phyloP scores from a whole-genome alignment of 129 eudicot genomes.

The Flaveria brownii region DNA sequence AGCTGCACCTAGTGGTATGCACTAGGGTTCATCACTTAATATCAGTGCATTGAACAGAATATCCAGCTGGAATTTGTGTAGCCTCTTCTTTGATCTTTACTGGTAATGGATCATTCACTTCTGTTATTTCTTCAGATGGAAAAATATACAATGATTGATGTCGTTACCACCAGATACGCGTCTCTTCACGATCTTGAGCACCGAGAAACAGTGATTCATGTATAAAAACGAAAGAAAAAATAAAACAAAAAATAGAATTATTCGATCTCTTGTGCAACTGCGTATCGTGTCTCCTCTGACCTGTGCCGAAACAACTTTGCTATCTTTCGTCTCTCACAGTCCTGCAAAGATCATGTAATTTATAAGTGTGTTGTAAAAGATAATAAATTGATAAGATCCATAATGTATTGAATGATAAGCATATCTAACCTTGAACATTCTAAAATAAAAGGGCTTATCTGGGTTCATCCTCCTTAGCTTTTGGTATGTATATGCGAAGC shows the following conservation, averaged over 20 bases:
- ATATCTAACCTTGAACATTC: conserved; percentile 90
- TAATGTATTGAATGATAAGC: background rate
- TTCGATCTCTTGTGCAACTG: conserved; percentile 44
- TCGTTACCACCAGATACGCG: conserved; percentile 26
- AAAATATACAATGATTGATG: conserved; percentile 25
- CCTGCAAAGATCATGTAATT: conserved; percentile 45
- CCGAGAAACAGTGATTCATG: conserved; percentile 25
- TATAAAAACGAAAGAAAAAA: background rate
- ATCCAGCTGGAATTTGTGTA: conserved; percentile 7
- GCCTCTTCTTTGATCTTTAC: conserved; percentile 24
- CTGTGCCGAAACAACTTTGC: conserved; percentile 94
- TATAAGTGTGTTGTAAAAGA: background rate
- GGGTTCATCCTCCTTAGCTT: conserved; percentile 88
- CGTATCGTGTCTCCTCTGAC: conserved; percentile 63
- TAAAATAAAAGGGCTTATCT: conserved; percentile 73
- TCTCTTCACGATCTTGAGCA: conserved; percentile 18
- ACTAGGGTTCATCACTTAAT: conserved; percentile 6
- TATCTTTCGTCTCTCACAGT: conserved; percentile 91
- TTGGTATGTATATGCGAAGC: conserved; percentile 97
- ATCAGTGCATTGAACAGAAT: conserved; percentile 12
- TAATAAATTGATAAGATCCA: conserved; percentile 1
- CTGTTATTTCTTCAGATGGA: conserved; percentile 26
- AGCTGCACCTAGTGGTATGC: conserved; percentile 6
- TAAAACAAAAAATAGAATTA: conserved; percentile 33
- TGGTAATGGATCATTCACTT: conserved; percentile 31